phyloP scores from a whole-genome alignment of 495 filamentous ascomycete species.

The Cudoniella acicularis region DNA sequence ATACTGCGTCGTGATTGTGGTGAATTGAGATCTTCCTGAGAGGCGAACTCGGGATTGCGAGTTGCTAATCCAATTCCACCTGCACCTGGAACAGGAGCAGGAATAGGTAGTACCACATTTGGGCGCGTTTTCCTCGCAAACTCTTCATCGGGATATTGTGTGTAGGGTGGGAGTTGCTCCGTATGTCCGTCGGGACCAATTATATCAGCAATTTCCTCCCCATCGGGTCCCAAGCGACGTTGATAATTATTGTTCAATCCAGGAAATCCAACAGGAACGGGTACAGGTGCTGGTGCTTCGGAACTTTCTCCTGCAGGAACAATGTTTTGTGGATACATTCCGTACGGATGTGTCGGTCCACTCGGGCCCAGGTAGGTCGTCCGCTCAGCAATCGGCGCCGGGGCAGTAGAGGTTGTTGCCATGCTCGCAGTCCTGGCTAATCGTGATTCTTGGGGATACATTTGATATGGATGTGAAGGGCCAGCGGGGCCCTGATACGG shows the following conservation, averaged over 20 bases:
- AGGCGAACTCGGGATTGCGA: conserved; percentile 52
- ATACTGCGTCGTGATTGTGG: conserved; percentile 47
- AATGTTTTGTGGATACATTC: conserved; percentile 74
- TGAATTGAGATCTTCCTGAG: conserved; percentile 41
- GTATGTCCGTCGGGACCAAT: conserved; percentile 89
- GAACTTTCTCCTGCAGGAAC: conserved; percentile 33
- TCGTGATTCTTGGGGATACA: conserved; percentile 76
- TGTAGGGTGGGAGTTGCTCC: conserved; percentile 87
- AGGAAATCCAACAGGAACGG: conserved; percentile 66
- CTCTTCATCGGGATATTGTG: conserved; percentile 65
- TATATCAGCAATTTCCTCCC: conserved; percentile 79
- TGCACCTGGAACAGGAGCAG: conserved; percentile 30
- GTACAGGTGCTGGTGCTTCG: conserved; percentile 35
- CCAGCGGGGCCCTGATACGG: conserved; percentile 59
- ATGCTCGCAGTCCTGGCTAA: conserved; percentile 60
- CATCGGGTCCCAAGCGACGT: conserved; percentile 68
- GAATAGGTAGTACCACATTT: conserved; percentile 8
- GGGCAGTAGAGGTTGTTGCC: conserved; percentile 54
- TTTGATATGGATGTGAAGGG: conserved; percentile 84
- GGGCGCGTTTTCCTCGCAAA: conserved; percentile 34
- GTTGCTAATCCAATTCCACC: conserved; percentile 52
- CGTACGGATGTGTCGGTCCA: conserved; percentile 80
- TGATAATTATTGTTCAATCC: conserved; percentile 61
- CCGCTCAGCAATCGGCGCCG: conserved; percentile 37
- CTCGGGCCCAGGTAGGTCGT: conserved; percentile 56